Percentiles rank a stretch among this genome's conserved stretches.
phyloP scores from a whole-genome alignment of 106 monocot genomes.

The Allium sativum region DNA sequence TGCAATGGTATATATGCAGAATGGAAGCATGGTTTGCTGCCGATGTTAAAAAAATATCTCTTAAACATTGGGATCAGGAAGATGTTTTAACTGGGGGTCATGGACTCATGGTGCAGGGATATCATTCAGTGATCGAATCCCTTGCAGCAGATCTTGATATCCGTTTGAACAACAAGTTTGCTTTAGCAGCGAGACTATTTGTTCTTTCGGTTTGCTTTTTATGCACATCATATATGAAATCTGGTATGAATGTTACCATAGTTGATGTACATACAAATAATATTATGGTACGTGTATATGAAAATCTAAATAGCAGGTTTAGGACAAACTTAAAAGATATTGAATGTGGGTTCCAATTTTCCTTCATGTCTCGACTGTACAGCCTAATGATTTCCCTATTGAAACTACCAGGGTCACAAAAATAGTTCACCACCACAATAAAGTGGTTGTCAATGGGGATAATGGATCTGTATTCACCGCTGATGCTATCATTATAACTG shows the following conservation, averaged over 20 bases:
- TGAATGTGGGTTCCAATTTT: too few relatives aligned
- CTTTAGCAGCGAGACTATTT: neutral
- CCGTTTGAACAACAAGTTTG: constrained; percentile 69
- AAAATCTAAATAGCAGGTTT: too few relatives aligned
- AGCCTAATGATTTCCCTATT: too few relatives aligned
- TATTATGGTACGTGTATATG: too few relatives aligned
- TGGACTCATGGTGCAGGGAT: constrained; percentile 94
- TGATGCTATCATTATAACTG: constrained; percentile 84
- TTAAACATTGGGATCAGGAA: constrained; percentile 97
- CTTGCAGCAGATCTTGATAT: constrained; percentile 73
- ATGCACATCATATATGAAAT: neutral
- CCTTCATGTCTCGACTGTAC: too few relatives aligned
- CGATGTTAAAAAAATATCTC: constrained; percentile 73
- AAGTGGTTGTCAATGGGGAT: constrained; percentile 46
- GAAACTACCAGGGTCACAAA: constrained; percentile 39
- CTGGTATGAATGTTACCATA: too few relatives aligned
- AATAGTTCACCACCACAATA: constrained; percentile 42
- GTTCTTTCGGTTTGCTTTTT: neutral
- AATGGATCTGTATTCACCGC: constrained; percentile 50
- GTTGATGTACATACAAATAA: too few relatives aligned
- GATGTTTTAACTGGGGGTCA: constrained; percentile 94
- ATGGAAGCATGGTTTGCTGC: constrained; percentile 99
- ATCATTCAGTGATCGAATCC: constrained; percentile 74
- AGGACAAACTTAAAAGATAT: too few relatives aligned
- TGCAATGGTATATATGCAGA: constrained; percentile 96